A percentile compares a stretch with the other conserved stretches of the same genome.
Evolutionary conservation across 805 yeast genomes (phyloP).

Genomic region (Kuraishia piskuri): DNA sequence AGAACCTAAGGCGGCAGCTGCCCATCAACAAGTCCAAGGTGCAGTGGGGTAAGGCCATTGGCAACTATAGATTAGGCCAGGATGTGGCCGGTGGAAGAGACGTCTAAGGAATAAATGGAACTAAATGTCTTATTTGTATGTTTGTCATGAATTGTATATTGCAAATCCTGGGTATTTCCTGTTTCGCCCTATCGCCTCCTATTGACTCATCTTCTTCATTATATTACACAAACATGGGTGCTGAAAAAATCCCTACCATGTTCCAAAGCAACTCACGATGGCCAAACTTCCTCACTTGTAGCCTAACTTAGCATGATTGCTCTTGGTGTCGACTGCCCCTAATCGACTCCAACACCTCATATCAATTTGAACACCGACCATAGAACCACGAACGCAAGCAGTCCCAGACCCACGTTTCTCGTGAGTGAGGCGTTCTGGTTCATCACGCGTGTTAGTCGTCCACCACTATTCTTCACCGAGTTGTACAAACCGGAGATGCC

Average conservation of each 20-base stretch:
- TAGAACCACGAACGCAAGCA: slow-evolving; percentile 44
- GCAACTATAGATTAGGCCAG: slow-evolving; percentile 79
- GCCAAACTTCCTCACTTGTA: too few species aligned
- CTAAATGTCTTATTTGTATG: neutral
- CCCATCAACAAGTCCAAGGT: slow-evolving; percentile 89
- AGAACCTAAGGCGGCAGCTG: slow-evolving; percentile 77
- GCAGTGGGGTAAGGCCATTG: slow-evolving; percentile 93
- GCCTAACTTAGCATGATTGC: too few species aligned
- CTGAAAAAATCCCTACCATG: too few species aligned
- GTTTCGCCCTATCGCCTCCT: too few species aligned
- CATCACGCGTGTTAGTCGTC: slow-evolving; percentile 46
- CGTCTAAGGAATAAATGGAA: neutral
- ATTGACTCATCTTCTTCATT: too few species aligned
- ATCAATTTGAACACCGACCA: slow-evolving; percentile 47
- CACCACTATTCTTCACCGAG: slow-evolving; percentile 42
- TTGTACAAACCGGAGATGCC: slow-evolving; percentile 41
- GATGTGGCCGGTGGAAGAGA: slow-evolving; percentile 50
- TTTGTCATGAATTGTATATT: too few species aligned
- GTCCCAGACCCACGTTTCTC: slow-evolving; percentile 49
- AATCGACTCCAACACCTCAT: slow-evolving; percentile 9
- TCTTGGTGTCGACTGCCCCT: neutral
- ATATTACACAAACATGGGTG: too few species aligned
- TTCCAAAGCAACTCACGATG: too few species aligned
- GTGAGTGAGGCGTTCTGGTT: slow-evolving; percentile 50
- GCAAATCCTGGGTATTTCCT: too few species aligned